A percentile compares a stretch with the other conserved stretches of the same genome.
Conservation (phyloP, 2,329 filamentous ascomycete genomes). For the Elsinoe australis region DNA sequence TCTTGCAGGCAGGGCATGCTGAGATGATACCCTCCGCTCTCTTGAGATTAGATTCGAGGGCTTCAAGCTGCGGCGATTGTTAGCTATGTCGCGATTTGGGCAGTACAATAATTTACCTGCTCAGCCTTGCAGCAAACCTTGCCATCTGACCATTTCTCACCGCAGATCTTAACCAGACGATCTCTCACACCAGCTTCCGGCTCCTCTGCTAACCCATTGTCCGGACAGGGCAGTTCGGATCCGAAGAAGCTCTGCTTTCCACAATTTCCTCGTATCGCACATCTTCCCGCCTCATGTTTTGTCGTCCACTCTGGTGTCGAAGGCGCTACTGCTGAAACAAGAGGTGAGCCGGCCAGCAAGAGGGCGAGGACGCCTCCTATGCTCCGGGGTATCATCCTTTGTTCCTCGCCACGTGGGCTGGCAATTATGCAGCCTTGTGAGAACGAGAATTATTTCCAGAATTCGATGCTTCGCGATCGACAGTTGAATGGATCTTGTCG, state of each 20-base stretch:
- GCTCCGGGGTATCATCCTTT: constrained; percentile 8
- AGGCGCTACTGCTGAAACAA: background rate
- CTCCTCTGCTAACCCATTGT: constrained; percentile 73
- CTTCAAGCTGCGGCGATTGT: constrained; percentile 54
- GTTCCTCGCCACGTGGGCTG: constrained; percentile 2
- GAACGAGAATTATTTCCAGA: too few species aligned
- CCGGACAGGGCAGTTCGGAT: constrained; percentile 80
- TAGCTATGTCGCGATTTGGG: too few species aligned
- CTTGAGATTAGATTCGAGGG: constrained; percentile 74
- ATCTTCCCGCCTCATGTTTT: constrained; percentile 78
- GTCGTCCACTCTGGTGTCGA: constrained; percentile 19
- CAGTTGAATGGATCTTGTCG: too few species aligned
- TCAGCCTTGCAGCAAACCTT: constrained; percentile 77
- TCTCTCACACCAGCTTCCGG: constrained; percentile 65
- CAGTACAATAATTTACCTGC: too few species aligned
- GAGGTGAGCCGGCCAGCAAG: background rate
- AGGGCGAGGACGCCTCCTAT: background rate
- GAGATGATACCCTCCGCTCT: constrained; percentile 84
- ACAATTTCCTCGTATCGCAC: constrained; percentile 84
- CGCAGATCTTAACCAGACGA: constrained; percentile 78
- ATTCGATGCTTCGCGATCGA: too few species aligned
- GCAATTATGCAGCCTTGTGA: too few species aligned
- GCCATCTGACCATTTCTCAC: constrained; percentile 73
- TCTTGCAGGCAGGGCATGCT: constrained; percentile 91
- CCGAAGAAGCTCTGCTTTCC: constrained; percentile 87